A percentile compares a stretch with the other conserved stretches of the same genome.
Conservation (phyloP, 2,329 filamentous ascomycete genomes). For the Botryotinia calthae region DNA sequence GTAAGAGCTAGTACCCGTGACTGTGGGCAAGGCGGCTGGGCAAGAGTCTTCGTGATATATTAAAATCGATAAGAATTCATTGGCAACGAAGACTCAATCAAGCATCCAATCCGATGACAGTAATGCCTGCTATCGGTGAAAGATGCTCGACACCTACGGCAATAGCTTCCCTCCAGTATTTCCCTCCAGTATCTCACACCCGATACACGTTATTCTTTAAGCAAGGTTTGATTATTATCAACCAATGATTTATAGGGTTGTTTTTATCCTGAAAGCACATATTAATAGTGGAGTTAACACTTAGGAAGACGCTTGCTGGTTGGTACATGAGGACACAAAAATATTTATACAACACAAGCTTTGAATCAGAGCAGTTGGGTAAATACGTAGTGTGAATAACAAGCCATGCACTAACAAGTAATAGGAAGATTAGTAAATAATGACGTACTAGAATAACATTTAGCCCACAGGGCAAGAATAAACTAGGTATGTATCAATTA, state of each 20-base stretch:
- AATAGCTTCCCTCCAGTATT: not conserved
- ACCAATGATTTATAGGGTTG: rapidly evolving
- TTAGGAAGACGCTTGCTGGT: too few species aligned
- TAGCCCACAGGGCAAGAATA: not conserved
- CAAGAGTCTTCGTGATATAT: not conserved
- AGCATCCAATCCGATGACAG: not conserved
- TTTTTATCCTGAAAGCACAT: rapidly evolving
- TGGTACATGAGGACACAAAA: not conserved
- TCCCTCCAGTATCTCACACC: not conserved
- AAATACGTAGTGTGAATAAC: not conserved
- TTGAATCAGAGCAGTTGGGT: not conserved
- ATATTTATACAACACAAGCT: not conserved
- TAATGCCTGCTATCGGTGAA: not conserved
- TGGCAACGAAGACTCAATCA: not conserved
- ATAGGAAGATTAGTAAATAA: too few species aligned
- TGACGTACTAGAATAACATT: too few species aligned
- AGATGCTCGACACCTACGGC: not conserved
- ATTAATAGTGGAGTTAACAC: not conserved
- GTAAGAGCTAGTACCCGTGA: too few species aligned
- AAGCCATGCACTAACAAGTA: rapidly evolving
- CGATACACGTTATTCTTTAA: not conserved
- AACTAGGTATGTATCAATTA: too few species aligned
- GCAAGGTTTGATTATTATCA: rapidly evolving
- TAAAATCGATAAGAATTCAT: too few species aligned
- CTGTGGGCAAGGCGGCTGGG: too few species aligned